Base-by-base conservation (phyloP, 345 rosid species). In the Bruguiera gymnorhiza region DNA sequence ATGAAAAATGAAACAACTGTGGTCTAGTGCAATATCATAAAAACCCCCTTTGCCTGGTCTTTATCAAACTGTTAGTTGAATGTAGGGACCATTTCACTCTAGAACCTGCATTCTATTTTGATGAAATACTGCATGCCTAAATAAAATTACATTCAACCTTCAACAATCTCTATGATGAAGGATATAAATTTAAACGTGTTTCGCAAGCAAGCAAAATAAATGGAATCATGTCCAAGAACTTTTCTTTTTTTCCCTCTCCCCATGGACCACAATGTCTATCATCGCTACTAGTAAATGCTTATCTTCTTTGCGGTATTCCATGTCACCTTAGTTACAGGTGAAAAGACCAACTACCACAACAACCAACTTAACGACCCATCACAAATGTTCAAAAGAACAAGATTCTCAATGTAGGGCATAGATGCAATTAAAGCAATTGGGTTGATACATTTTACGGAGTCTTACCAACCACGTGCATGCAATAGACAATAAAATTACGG, bases 281-380 rank as follows among this genome's bases (percentile, higher is more conserved):
- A 53, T n/a, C 26, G 21, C 21, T 23, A 31, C 65, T 51, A 10
- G 50, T 36, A 26, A 2, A 21, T 8, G 18, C 53, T 63, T 26
- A 60, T 55, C 6, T 54, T 66, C 32, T 51, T 67, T 48, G 20
- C 16, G 31, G 50, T 3, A 34, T 62, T 48, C 23, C 62, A 54
- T 61, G 36, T 58, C 51, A 46, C 50, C 50, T 43, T 43, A 43
- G 5, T 13, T 43, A 43, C 3, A 43, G 50, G 37, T 21, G 76
- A 6, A 70, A 73, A 70, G 65, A 48, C 74, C 74, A 77, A 79
- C 83, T 32, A 70, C 78, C 71, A 10, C 77, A 77, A 66, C 85
- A 43, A 77, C 82, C 70, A 63, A 39, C 67, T 65, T 75, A 79
- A 73, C 86, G 54, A 64, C 59, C 74, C 48, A 43, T 13, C 19